Evolutionary conservation across 75 land plant species (phyloP).

Genomic region (Picea sitchensis): DNA sequence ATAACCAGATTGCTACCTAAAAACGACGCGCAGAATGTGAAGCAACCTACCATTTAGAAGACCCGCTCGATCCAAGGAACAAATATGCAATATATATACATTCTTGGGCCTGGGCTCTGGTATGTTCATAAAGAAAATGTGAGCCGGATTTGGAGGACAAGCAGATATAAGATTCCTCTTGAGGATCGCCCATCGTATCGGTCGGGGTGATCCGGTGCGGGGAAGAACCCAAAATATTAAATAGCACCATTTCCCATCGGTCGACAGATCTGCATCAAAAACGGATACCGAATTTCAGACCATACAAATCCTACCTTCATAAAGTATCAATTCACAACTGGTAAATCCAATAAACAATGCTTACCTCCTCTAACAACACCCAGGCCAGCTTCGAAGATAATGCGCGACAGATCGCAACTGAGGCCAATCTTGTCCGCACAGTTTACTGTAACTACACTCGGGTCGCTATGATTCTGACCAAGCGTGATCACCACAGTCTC

Average conservation of each 20-base stretch:
- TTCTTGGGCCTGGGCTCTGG: constrained; percentile 28
- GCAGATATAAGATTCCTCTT: constrained; percentile 42
- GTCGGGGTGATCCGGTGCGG: constrained; percentile 9
- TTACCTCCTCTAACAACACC: constrained; percentile 19
- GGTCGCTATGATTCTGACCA: constrained; percentile 3
- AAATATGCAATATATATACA: constrained; percentile 49
- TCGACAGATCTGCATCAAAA: constrained; percentile 46
- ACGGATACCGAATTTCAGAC: neutral
- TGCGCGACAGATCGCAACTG: constrained; percentile 18
- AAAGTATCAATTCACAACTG: neutral
- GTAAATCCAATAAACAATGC: neutral
- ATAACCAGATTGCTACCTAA: neutral
- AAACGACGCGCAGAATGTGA: neutral
- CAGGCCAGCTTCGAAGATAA: constrained; percentile 18
- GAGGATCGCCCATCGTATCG: constrained; percentile 41
- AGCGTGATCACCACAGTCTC: too few relatives aligned
- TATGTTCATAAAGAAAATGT: constrained; percentile 8
- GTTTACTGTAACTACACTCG: constrained; percentile 20
- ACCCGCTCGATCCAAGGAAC: constrained; percentile 39
- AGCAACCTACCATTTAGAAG: constrained; percentile 53
- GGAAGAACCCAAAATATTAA: constrained; percentile 59
- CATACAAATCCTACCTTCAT: neutral
- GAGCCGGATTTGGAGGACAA: constrained; percentile 45
- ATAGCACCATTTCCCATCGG: constrained; percentile 83
- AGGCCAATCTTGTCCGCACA: constrained; percentile 28